These are phyloP conservation scores for Eragrostis nindensis DNA, from an alignment of 176 grass and related monocot species.

Conservation along the genomic window DNA sequence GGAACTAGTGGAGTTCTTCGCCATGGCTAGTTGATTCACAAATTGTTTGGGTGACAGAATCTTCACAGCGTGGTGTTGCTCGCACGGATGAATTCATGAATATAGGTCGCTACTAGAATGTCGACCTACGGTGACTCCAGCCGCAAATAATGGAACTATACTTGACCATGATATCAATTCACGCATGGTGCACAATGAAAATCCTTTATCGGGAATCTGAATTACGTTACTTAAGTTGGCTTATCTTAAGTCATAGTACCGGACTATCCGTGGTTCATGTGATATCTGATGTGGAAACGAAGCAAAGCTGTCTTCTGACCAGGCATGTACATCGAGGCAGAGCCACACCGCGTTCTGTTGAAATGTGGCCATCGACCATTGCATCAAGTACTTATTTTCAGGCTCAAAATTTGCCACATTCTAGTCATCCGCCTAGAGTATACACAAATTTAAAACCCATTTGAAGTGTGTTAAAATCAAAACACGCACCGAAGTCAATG, in stretches of 20 bases:
- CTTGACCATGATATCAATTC: background rate
- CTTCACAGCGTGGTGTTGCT: background rate
- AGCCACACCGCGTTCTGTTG: background rate
- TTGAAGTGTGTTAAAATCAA: background rate
- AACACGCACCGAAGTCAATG: background rate
- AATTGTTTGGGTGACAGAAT: background rate
- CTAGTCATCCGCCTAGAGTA: background rate
- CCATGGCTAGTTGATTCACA: background rate
- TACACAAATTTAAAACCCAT: background rate
- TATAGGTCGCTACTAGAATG: background rate
- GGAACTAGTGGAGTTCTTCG: background rate
- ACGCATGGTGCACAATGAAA: background rate
- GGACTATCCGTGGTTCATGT: background rate
- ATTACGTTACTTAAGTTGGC: background rate
- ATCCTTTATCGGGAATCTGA: constrained; percentile 2
- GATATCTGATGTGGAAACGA: background rate
- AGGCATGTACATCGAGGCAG: background rate
- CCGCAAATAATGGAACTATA: background rate
- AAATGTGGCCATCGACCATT: background rate
- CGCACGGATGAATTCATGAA: background rate
- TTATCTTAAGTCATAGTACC: background rate
- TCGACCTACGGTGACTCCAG: background rate
- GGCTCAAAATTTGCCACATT: background rate
- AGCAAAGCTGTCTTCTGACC: background rate
- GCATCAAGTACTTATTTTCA: background rate